Evolutionary conservation across 352 stramenopile genomes (phyloP).

Genomic region (Phytophthora hibernalis): DNA sequence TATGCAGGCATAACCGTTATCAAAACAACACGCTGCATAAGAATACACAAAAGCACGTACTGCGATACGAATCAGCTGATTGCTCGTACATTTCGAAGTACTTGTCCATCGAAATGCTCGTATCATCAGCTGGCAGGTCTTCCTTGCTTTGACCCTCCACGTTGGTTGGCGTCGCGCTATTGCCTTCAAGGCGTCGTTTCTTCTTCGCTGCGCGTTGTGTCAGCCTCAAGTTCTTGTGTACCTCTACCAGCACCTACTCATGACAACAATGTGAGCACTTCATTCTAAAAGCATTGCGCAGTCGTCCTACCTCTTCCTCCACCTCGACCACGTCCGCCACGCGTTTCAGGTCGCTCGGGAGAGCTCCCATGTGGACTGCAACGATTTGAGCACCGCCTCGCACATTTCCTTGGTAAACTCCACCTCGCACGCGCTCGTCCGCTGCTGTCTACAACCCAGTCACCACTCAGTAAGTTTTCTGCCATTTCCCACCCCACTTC

Average conservation of each 20-base stretch:
- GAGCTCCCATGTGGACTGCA: constrained; percentile 80
- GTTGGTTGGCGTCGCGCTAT: background rate
- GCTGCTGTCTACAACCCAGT: constrained; percentile 50
- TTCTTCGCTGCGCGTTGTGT: constrained; percentile 50
- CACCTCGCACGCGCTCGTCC: constrained; percentile 72
- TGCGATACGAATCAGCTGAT: constrained; percentile 71
- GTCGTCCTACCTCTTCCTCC: constrained; percentile 48
- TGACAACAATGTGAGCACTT: constrained; percentile 1
- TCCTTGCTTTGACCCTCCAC: constrained; percentile 5
- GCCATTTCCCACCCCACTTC: too few relatives aligned
- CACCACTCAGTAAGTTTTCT: constrained; percentile 1
- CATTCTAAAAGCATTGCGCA: too few relatives aligned
- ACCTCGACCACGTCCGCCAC: constrained; percentile 72
- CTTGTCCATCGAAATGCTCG: constrained; percentile 42
- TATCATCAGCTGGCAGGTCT: constrained; percentile 4
- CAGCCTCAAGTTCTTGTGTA: constrained; percentile 64
- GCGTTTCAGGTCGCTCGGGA: constrained; percentile 58
- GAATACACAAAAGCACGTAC: constrained; percentile 34
- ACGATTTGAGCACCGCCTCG: constrained; percentile 62
- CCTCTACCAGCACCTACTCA: constrained; percentile 60
- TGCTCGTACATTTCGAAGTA: constrained; percentile 67
- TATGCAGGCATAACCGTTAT: background rate
- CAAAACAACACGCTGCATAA: background rate
- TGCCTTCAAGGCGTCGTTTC: constrained; percentile 38
- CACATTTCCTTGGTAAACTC: constrained; percentile 83